Percentiles rank a stretch among this genome's conserved stretches.
Evolutionary conservation across 495 filamentous ascomycete genomes (phyloP).

Genomic region (Lineolata rhizophorae): DNA sequence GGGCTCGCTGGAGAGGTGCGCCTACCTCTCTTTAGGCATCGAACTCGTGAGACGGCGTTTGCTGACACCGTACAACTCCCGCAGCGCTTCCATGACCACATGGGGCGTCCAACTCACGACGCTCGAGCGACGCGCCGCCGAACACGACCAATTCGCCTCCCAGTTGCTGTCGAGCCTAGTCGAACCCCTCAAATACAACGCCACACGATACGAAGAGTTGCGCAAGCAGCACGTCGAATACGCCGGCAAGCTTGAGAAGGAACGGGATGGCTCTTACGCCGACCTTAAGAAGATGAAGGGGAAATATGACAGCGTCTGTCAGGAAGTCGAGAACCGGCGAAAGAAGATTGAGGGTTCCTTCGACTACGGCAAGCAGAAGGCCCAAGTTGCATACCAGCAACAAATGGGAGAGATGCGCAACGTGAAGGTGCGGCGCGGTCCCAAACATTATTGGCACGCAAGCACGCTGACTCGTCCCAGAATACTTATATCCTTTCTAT

Average conservation of each 20-base stretch:
- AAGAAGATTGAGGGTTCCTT: conserved; percentile 85
- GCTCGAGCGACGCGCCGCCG: conserved; percentile 65
- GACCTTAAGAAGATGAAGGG: conserved; percentile 81
- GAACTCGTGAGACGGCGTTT: neutral
- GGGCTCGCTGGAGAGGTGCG: conserved; percentile 72
- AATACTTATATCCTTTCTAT: conserved; percentile 91
- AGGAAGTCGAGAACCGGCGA: conserved; percentile 82
- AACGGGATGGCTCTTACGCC: conserved; percentile 59
- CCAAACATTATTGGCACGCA: neutral
- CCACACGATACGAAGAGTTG: conserved; percentile 65
- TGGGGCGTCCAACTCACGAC: conserved; percentile 88
- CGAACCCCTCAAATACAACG: conserved; percentile 56
- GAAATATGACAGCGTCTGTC: conserved; percentile 80
- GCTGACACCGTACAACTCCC: no score
- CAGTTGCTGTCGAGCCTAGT: conserved; percentile 60
- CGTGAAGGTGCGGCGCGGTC: conserved; percentile 36
- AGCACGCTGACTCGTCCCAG: conserved; percentile 16
- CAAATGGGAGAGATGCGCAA: conserved; percentile 89
- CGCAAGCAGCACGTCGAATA: conserved; percentile 82
- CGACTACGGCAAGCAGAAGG: conserved; percentile 65
- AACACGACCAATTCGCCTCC: conserved; percentile 64
- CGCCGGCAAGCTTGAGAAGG: conserved; percentile 67
- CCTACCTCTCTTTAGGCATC: neutral
- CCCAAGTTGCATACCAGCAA: conserved; percentile 72
- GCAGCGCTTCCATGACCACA: conserved; percentile 73